Conservation (phyloP, 1,139 yeast species). For the Candida sanyaensis region DNA sequence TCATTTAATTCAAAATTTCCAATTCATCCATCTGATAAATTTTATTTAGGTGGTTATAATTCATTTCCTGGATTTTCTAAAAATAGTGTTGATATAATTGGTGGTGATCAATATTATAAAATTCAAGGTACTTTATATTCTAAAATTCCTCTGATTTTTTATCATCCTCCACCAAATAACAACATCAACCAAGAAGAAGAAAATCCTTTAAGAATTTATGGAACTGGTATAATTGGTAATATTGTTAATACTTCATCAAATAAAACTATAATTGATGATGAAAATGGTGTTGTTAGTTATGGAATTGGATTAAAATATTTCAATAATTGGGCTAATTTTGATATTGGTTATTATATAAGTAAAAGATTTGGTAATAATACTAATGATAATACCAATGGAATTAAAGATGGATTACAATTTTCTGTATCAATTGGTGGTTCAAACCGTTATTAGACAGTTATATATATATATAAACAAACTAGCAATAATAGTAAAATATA, state of each 20-base stretch:
- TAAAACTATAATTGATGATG: slow-evolving; percentile 22
- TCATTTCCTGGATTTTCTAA: slow-evolving; percentile 42
- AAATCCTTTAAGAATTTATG: slow-evolving; percentile 47
- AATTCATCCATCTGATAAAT: slow-evolving; percentile 48
- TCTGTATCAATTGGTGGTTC: slow-evolving; percentile 48
- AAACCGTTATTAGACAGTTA: too few species aligned
- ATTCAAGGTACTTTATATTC: slow-evolving; percentile 35
- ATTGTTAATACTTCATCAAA: slow-evolving; percentile 22
- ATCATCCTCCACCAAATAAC: slow-evolving; percentile 13
- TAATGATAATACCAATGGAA: slow-evolving; percentile 22
- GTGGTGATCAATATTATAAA: slow-evolving; percentile 45
- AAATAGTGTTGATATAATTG: slow-evolving; percentile 38
- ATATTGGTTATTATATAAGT: slow-evolving; percentile 47
- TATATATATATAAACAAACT: too few species aligned
- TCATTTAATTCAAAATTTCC: slow-evolving; percentile 24
- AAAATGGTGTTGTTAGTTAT: slow-evolving; percentile 31
- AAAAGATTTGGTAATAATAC: slow-evolving; percentile 25
- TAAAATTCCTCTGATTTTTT: slow-evolving; percentile 36
- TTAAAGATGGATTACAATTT: slow-evolving; percentile 50
- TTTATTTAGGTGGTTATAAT: slow-evolving; percentile 48
- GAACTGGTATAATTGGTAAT: slow-evolving; percentile 34
- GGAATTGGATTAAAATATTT: slow-evolving; percentile 48
- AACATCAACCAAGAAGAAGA: too few species aligned
- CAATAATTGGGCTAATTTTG: slow-evolving; percentile 48
- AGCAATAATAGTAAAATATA: too few species aligned